Conservation (phyloP, 2,329 filamentous ascomycete genomes). For the Onygena corvina region DNA sequence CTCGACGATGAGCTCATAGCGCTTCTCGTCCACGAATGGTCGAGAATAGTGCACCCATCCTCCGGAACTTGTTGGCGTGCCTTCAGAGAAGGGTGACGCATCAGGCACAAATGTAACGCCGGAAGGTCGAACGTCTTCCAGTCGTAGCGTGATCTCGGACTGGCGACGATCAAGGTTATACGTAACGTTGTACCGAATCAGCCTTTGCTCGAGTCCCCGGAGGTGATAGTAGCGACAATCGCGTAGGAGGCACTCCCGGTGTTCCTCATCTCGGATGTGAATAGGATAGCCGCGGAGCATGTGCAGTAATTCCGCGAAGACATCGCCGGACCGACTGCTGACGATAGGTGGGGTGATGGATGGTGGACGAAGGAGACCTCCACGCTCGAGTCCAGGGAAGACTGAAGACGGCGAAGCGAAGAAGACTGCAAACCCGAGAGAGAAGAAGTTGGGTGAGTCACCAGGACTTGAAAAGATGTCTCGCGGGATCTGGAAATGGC, state of each 20-base stretch:
- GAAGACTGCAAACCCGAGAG: conserved; percentile 77
- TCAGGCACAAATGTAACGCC: conserved; percentile 58
- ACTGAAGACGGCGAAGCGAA: conserved; percentile 68
- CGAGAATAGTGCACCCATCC: conserved; percentile 68
- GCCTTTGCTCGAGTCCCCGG: conserved; percentile 75
- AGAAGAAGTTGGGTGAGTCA: conserved; percentile 93
- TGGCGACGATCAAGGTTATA: conserved; percentile 59
- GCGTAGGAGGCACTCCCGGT: conserved; percentile 63
- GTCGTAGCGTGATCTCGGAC: conserved; percentile 63
- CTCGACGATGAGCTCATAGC: conserved; percentile 67
- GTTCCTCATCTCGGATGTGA: conserved; percentile 60
- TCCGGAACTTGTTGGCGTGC: conserved; percentile 16
- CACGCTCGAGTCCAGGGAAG: conserved; percentile 73
- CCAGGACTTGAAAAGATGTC: conserved; percentile 75
- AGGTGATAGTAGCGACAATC: conserved; percentile 92
- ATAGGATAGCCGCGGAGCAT: conserved; percentile 74
- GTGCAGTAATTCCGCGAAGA: conserved; percentile 70
- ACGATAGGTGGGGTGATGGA: conserved; percentile 73
- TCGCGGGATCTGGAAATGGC: conserved; percentile 78
- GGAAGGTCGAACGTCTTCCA: conserved; percentile 81
- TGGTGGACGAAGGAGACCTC: conserved; percentile 69
- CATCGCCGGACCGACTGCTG: conserved; percentile 67
- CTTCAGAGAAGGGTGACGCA: conserved; percentile 17
- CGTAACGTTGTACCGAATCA: conserved; percentile 64
- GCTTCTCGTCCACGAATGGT: conserved; percentile 67